Evolutionary conservation across 2,329 filamentous ascomycete genomes (phyloP), one percentile per base, ranked within the genome.

Genomic region (Aspergillus sp.): DNA sequence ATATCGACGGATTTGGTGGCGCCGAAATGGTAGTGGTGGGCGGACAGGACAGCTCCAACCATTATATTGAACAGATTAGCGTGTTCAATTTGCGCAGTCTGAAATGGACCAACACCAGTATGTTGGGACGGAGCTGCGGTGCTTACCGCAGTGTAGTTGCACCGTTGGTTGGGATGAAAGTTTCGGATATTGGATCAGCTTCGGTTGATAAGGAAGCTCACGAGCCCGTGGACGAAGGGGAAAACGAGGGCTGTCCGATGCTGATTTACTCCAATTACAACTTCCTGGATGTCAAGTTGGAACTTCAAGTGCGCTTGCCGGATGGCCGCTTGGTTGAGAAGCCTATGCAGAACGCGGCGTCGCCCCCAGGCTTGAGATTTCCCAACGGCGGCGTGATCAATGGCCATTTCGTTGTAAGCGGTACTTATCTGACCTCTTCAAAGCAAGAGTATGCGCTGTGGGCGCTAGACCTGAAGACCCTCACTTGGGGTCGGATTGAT

Each of bases 251-350:
- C 14, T 79, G 81, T 5, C 79, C 84, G 3, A 97, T 97, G 91
- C 81, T 99, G 57, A 95, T 99, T 43, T 99, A 99, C 71, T 97
- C 93, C 20, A 99, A 99, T 69, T 99, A 99, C 74, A 97, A 99
- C 72, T 99, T 99, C 66, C 73, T 99, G 50, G 93, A 99, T 64
- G 94, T 99, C 60, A 97, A 96, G 70, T 78, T 99, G 20, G 94
- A 99, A 71, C 78, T 99, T 34, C 94, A 97, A 71, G 85, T 99
- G 45, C 85, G 94, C 48, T 80, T 88, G 7, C 84, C 90, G 1
- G 92, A 97, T 68, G 93, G 94, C 25, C 86, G 85, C 0, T 76
- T 99, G 49, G 83, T 85, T 1, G 94, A 99, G 70, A 92, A 89
- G 72, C 84, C 88, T 21, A 97, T 99, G 93, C 70, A 69, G 34